Conservation (phyloP, 164 flowering plant genomes). For the Santalum album region DNA sequence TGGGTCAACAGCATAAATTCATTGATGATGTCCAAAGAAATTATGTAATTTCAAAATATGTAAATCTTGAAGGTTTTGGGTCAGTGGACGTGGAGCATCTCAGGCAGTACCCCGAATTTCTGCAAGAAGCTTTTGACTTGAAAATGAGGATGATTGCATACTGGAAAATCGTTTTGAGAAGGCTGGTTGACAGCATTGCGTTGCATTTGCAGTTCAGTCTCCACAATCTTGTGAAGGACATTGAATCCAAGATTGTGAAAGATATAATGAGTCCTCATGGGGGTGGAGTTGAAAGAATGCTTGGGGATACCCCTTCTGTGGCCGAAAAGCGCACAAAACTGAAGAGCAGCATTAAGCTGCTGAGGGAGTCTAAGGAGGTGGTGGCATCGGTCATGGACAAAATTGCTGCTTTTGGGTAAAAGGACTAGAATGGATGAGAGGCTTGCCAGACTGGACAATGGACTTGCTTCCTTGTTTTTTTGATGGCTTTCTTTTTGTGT, state of each 20-base stretch:
- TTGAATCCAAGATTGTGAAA: slow-evolving; percentile 16
- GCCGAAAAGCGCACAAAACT: slow-evolving; percentile 16
- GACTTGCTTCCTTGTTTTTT: no score
- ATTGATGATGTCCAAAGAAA: background rate
- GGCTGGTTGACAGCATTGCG: slow-evolving; percentile 23
- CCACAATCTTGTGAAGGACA: slow-evolving; percentile 10
- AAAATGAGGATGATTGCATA: slow-evolving; percentile 23
- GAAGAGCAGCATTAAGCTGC: slow-evolving; percentile 18
- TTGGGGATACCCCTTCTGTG: slow-evolving; percentile 25
- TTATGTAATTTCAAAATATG: background rate
- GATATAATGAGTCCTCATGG: slow-evolving; percentile 17
- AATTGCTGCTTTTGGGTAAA: no score
- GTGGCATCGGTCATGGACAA: no score
- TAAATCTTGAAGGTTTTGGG: slow-evolving; percentile 14
- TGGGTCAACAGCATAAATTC: slow-evolving; percentile 8
- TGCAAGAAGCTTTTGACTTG: slow-evolving; percentile 29
- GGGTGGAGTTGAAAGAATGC: slow-evolving; percentile 21
- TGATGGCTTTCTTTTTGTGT: no score
- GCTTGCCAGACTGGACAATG: no score
- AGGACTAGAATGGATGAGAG: no score
- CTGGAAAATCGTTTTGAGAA: slow-evolving; percentile 25
- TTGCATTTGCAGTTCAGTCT: slow-evolving; percentile 13
- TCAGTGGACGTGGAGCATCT: slow-evolving; percentile 18
- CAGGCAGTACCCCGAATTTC: background rate
- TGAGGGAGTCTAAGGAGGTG: slow-evolving; percentile 13